Conservation (phyloP, 2,329 filamentous ascomycete species). For the Sporothrix schenckii region DNA sequence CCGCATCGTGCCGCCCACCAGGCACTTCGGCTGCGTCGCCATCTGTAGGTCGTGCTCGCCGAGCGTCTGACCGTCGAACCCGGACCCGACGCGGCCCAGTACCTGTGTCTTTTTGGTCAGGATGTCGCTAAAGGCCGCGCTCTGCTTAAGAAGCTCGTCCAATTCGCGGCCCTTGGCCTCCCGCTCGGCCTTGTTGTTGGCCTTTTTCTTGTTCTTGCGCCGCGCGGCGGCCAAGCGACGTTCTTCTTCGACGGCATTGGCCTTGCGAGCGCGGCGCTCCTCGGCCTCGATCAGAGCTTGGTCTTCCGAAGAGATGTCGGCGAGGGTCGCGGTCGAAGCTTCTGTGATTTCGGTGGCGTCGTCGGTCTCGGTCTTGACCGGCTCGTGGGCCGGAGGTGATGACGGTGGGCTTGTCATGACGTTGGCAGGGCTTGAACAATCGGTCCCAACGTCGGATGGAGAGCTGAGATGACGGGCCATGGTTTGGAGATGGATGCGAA, state of each 20-base stretch:
- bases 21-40: slow-evolving; percentile 80
- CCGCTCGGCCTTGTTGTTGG: slow-evolving; percentile 56
- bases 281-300: slow-evolving; percentile 41
- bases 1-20: slow-evolving; percentile 87
- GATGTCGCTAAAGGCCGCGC: slow-evolving; percentile 63
- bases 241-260: slow-evolving; percentile 52
- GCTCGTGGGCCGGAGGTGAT: slow-evolving; percentile 28
- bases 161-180: slow-evolving; percentile 63
- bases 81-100: slow-evolving; percentile 63
- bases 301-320: slow-evolving; percentile 26
- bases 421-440: slow-evolving; percentile 17
- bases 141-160: slow-evolving; percentile 62
- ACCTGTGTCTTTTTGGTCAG: slow-evolving; percentile 66
- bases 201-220: slow-evolving; percentile 53
- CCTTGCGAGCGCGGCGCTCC: slow-evolving; percentile 51
- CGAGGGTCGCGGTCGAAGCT: not conserved
- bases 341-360: not conserved
- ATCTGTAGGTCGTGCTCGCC: slow-evolving; percentile 72
- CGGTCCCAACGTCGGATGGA: slow-evolving; percentile 31
- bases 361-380: not conserved
- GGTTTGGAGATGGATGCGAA: not conserved
- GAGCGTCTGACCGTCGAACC: slow-evolving; percentile 61
- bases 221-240: slow-evolving; percentile 48
- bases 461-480: slow-evolving; percentile 29
- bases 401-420: slow-evolving; percentile 33